Evolutionary conservation across 2,329 filamentous ascomycete genomes (phyloP).

Genomic region (Dactylella cylindrospora): DNA sequence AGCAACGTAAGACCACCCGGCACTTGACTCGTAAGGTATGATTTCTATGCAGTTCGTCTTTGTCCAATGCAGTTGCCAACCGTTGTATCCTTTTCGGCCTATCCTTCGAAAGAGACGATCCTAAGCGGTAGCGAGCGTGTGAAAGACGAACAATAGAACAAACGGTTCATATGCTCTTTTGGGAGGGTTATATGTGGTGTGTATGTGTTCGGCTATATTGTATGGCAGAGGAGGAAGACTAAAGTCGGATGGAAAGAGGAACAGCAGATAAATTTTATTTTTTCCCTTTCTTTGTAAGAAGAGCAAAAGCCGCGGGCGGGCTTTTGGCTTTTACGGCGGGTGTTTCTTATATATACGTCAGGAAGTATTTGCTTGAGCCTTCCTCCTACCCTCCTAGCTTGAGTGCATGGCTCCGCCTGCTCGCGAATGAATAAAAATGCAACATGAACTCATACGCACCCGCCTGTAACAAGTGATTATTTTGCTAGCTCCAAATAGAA

Average conservation of each 20-base stretch:
- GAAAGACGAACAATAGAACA: too few species aligned
- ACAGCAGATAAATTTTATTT: conserved; percentile 13
- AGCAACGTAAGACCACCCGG: conserved; percentile 18
- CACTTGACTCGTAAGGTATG: too few species aligned
- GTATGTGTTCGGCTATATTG: conserved; percentile 28
- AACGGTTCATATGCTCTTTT: conserved; percentile 8
- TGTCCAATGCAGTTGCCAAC: conserved; percentile 30
- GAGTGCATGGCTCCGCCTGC: conserved; percentile 36
- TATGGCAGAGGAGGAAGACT: conserved; percentile 22
- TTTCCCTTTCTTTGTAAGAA: conserved; percentile 26
- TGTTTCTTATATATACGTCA: conserved; percentile 44
- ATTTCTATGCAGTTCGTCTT: conserved; percentile 29
- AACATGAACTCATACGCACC: conserved; percentile 44
- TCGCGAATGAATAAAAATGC: conserved; percentile 40
- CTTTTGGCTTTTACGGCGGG: conserved; percentile 44
- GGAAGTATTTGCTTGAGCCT: too few species aligned
- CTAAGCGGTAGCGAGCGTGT: conserved; percentile 3
- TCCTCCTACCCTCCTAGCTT: conserved; percentile 7
- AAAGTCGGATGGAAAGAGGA: conserved; percentile 1
- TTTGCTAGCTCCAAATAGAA: conserved; percentile 36
- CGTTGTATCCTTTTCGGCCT: background rate
- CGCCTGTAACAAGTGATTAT: conserved; percentile 21
- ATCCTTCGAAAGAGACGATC: conserved; percentile 2
- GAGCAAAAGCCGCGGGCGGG: conserved; percentile 41
- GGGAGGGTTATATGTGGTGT: conserved; percentile 24